These are phyloP conservation scores for Crotalaria pallida DNA, from an alignment of 306 rosid species.

Conservation along the genomic window DNA sequence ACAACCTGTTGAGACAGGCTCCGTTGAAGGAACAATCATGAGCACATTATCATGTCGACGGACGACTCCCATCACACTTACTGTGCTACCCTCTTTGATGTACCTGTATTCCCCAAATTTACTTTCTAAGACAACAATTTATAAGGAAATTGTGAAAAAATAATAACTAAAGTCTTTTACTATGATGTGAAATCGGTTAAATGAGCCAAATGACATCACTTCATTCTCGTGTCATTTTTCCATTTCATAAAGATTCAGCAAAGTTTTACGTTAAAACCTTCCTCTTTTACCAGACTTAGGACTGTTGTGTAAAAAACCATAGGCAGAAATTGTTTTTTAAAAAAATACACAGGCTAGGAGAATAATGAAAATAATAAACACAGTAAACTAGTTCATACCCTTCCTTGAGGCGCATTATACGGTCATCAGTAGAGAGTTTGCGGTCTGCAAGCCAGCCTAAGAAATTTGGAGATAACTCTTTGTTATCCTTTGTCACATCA, in stretches of 20 bases:
- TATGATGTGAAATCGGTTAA: too few species aligned
- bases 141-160: background rate
- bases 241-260: too few species aligned
- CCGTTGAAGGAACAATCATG: slow-evolving; percentile 82
- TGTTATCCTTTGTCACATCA: slow-evolving; percentile 68
- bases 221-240: too few species aligned
- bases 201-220: too few species aligned
- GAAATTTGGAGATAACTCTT: slow-evolving; percentile 78
- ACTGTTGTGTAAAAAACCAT: background rate
- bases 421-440: slow-evolving; percentile 73
- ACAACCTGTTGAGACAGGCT: slow-evolving; percentile 81
- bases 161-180: background rate
- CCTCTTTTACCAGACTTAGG: background rate
- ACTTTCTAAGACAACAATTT: background rate
- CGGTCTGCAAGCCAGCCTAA: slow-evolving; percentile 89
- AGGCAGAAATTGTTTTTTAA: background rate
- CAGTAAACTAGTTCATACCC: slow-evolving; percentile 51
- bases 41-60: slow-evolving; percentile 86
- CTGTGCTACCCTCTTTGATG: slow-evolving; percentile 94
- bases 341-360: background rate
- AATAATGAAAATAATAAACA: background rate
- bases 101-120: slow-evolving; percentile 45
- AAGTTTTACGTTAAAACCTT: too few species aligned
- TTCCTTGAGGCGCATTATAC: slow-evolving; percentile 92
- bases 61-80: slow-evolving; percentile 95